A percentile compares a stretch with the other conserved stretches of the same genome.
Evolutionary conservation across 345 rosid species (phyloP).

Genomic region (Lenwebbia sp.): DNA sequence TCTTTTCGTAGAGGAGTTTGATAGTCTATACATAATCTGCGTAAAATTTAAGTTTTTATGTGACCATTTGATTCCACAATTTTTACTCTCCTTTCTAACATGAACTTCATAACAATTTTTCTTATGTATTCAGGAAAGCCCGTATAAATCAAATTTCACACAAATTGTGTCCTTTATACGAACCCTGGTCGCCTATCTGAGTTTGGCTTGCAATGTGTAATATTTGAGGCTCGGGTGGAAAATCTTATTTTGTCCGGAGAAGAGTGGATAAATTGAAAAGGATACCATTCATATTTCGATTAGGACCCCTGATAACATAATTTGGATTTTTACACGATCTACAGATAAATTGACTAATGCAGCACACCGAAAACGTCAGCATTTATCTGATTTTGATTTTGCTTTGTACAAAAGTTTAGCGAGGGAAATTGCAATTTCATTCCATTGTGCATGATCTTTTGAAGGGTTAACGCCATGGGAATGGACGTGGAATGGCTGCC

Average conservation of each 20-base stretch:
- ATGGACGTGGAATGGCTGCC: slow-evolving; percentile 57
- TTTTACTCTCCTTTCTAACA: background rate
- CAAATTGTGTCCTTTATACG: background rate
- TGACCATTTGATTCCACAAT: background rate
- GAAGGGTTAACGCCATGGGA: slow-evolving; percentile 37
- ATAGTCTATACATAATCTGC: background rate
- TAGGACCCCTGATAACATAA: background rate
- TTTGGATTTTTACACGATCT: background rate
- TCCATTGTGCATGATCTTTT: background rate
- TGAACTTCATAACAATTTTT: background rate
- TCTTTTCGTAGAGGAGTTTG: background rate
- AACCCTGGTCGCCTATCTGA: background rate
- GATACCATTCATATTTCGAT: background rate
- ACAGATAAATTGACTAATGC: background rate
- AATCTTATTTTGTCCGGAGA: no score
- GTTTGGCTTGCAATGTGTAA: background rate
- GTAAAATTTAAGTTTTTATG: background rate
- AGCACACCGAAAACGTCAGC: background rate
- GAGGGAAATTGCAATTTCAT: background rate
- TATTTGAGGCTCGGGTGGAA: background rate
- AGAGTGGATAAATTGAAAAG: background rate
- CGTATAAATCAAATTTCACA: background rate
- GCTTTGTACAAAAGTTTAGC: background rate
- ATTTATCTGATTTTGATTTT: background rate
- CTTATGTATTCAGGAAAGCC: background rate